A percentile compares a stretch with the other conserved stretches of the same genome.
These are phyloP conservation scores for Monosporozyma servazzii DNA, from an alignment of 805 yeast species.

Conservation along the genomic window DNA sequence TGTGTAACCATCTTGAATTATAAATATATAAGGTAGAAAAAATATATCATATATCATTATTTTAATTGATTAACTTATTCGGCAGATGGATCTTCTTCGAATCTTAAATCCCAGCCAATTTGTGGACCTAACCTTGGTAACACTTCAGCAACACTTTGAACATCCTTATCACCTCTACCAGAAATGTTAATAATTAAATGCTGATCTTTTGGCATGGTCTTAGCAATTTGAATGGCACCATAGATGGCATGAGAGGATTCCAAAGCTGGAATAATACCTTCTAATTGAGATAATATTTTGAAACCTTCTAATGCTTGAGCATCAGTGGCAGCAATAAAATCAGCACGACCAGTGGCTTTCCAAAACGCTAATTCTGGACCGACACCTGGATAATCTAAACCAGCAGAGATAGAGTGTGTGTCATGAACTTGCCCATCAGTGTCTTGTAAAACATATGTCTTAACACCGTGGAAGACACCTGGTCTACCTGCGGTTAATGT, in stretches of 20 bases:
- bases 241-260: constrained; percentile 95
- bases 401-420: constrained; percentile 97
- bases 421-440: constrained; percentile 93
- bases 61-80: not conserved
- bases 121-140: constrained; percentile 82
- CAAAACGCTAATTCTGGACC: constrained; percentile 96
- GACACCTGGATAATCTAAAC: constrained; percentile 97
- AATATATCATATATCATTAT: not conserved
- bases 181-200: constrained; percentile 82
- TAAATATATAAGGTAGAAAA: not conserved
- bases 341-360: constrained; percentile 90
- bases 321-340: constrained; percentile 86
- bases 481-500: constrained; percentile 90
- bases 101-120: constrained; percentile 95
- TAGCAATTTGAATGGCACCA: constrained; percentile 85
- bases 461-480: constrained; percentile 98
- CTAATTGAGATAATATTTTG: constrained; percentile 78
- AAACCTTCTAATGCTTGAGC: constrained; percentile 93
- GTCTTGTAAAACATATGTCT: constrained; percentile 85
- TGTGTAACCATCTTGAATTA: not conserved
- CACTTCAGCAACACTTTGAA: constrained; percentile 91
- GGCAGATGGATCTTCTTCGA: constrained; percentile 39
- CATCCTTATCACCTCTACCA: constrained; percentile 99
- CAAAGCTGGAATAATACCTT: constrained; percentile 97
- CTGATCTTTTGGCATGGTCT: constrained; percentile 68